A percentile compares a stretch with the other conserved stretches of the same genome.
phyloP scores from a whole-genome alignment of 352 stramenopile genomes.

The Pythium aquatile region DNA sequence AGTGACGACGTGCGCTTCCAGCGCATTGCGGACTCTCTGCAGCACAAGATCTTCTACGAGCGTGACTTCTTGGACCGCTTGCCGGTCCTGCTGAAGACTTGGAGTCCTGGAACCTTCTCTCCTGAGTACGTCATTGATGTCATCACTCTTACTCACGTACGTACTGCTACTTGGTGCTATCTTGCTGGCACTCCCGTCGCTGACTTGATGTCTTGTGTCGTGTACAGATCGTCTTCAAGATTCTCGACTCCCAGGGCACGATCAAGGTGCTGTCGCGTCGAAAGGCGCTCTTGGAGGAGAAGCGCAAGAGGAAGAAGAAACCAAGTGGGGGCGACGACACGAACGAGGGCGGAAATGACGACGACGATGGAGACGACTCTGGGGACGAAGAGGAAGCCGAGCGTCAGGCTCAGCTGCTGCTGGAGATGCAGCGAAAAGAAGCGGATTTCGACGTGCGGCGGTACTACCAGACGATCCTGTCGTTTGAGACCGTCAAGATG shows the following conservation, averaged over 20 bases:
- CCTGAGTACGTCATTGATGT: conserved; percentile 74
- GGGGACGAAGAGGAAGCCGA: conserved; percentile 80
- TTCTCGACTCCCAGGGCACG: conserved; percentile 76
- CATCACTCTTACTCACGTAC: conserved; percentile 84
- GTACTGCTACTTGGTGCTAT: conserved; percentile 9
- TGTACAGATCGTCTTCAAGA: conserved; percentile 80
- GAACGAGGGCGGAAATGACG: conserved; percentile 32
- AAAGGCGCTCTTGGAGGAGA: conserved; percentile 62
- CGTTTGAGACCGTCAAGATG: conserved; percentile 80
- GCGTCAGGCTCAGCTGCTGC: conserved; percentile 56
- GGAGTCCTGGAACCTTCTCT: conserved; percentile 63
- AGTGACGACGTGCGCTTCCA: conserved; percentile 80
- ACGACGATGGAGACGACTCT: conserved; percentile 46
- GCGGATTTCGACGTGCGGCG: conserved; percentile 81
- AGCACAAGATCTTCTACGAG: conserved; percentile 90
- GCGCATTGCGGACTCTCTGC: conserved; percentile 78
- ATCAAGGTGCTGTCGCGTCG: conserved; percentile 82
- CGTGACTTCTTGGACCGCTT: conserved; percentile 85
- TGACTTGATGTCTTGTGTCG: neutral
- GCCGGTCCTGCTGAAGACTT: conserved; percentile 77
- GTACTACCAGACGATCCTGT: conserved; percentile 82
- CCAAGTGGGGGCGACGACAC: conserved; percentile 38
- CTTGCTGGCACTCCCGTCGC: neutral
- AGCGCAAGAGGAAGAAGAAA: conserved; percentile 44
- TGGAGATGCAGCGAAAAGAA: conserved; percentile 87